Evolutionary conservation across 345 rosid species (phyloP).

Genomic region (Tarenaya hassleriana): DNA sequence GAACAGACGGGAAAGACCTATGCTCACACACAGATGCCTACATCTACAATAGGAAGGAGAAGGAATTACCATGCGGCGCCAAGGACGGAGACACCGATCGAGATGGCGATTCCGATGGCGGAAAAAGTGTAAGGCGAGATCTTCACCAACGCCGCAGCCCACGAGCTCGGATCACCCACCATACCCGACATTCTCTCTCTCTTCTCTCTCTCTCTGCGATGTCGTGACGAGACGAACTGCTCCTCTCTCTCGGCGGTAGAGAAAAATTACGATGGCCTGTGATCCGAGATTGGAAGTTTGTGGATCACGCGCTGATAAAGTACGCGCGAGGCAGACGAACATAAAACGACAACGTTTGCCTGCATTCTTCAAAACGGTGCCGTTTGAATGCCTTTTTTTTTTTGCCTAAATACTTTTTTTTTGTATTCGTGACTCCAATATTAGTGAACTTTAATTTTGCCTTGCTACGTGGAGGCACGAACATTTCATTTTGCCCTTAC

Average conservation of each 20-base stretch:
- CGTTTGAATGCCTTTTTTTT: too few relatives aligned
- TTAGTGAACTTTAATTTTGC: too few relatives aligned
- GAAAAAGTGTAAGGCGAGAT: constrained; percentile 95
- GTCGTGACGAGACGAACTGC: not conserved
- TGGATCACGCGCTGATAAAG: not conserved
- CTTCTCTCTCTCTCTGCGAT: constrained; percentile 2
- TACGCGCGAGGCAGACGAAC: too few relatives aligned
- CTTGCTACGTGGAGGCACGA: constrained; percentile 21
- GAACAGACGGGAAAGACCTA: too few relatives aligned
- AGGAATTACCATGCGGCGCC: constrained; percentile 90
- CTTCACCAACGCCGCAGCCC: constrained; percentile 65
- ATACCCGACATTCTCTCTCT: constrained; percentile 32
- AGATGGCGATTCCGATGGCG: constrained; percentile 87
- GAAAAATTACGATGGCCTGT: not conserved
- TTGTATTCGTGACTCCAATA: too few relatives aligned
- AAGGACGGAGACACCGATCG: constrained; percentile 98
- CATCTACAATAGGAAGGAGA: not conserved
- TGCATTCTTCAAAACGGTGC: too few relatives aligned
- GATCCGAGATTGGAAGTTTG: too few relatives aligned
- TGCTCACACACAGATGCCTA: not conserved
- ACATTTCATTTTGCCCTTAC: constrained; percentile 12
- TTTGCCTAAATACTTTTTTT: too few relatives aligned
- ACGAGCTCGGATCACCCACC: constrained; percentile 54
- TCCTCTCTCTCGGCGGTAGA: not conserved
- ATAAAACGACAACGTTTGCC: too few relatives aligned